Evolutionary conservation across 2,329 filamentous ascomycete species (phyloP).

Genomic region (Cordyceps militaris): DNA sequence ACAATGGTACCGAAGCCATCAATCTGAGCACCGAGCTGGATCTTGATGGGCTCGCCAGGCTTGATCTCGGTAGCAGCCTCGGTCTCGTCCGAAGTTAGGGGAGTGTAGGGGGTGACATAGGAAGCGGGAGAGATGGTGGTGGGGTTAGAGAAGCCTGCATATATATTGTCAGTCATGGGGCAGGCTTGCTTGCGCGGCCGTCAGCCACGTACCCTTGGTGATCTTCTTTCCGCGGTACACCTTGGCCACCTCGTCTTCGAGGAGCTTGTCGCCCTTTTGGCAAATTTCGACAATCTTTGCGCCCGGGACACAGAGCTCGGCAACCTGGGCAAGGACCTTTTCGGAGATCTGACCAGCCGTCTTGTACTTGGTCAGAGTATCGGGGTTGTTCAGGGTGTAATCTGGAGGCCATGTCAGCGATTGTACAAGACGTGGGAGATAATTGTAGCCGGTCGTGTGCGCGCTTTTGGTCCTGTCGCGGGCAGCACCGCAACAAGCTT

Average conservation of each 20-base stretch:
- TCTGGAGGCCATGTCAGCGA: conserved; percentile 43
- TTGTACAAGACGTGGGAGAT: background rate
- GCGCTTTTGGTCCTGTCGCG: background rate
- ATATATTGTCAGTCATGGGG: conserved; percentile 15
- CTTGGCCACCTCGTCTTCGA: conserved; percentile 89
- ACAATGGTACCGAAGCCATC: conserved; percentile 95
- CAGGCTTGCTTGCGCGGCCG: background rate
- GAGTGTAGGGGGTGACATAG: conserved; percentile 95
- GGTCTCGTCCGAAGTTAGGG: conserved; percentile 74
- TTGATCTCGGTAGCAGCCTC: conserved; percentile 78
- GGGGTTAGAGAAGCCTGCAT: conserved; percentile 76
- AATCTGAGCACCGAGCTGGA: conserved; percentile 98
- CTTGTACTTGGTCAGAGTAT: conserved; percentile 99
- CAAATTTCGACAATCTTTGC: conserved; percentile 92
- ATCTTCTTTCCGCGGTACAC: conserved; percentile 99
- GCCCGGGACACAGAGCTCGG: conserved; percentile 66
- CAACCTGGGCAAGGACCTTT: conserved; percentile 85
- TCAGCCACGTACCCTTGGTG: conserved; percentile 62
- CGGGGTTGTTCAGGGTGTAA: conserved; percentile 83
- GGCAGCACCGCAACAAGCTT: background rate
- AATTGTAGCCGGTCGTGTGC: conserved; percentile 7
- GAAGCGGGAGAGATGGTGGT: conserved; percentile 91
- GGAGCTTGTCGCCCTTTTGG: conserved; percentile 88
- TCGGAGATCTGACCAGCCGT: conserved; percentile 90
- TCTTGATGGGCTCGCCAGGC: conserved; percentile 84